Percentiles rank a stretch among this genome's conserved stretches.
Evolutionary conservation across 208 protist genomes (phyloP).

Genomic region (Leishmania gerbilli): DNA sequence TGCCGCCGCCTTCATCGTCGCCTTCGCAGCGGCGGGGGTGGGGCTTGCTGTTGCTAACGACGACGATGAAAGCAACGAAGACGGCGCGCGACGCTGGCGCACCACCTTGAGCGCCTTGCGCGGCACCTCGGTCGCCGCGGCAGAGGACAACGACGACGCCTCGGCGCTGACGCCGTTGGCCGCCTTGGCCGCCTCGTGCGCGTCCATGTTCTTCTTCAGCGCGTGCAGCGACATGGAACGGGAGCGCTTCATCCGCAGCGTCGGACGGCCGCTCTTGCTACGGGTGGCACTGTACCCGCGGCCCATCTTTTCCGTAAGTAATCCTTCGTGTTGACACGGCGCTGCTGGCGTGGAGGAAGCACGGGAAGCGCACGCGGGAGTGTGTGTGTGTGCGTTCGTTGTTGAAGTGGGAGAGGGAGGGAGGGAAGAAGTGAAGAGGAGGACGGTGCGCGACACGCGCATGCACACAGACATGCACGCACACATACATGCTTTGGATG

Average conservation of each 20-base stretch:
- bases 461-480: background rate
- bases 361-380: background rate
- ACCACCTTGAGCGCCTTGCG: slow-evolving; percentile 32
- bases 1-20: background rate
- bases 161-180: background rate
- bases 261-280: slow-evolving; percentile 76
- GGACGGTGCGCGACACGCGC: background rate
- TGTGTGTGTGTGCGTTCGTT: background rate
- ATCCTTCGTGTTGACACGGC: background rate
- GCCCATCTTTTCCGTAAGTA: slow-evolving; percentile 41
- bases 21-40: background rate
- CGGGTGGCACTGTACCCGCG: slow-evolving; percentile 83
- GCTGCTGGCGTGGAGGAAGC: background rate
- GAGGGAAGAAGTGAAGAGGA: background rate
- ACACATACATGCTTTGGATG: background rate
- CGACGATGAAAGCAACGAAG: background rate
- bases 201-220: slow-evolving; percentile 38
- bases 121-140: slow-evolving; percentile 3
- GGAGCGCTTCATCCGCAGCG: slow-evolving; percentile 71
- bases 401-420: background rate
- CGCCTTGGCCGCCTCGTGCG: slow-evolving; percentile 10
- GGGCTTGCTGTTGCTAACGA: background rate
- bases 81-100: slow-evolving; percentile 19
- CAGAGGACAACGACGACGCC: background rate
- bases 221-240: slow-evolving; percentile 55